Conservation (phyloP, 441 rosid species). For the Flueggea neowawraea region DNA sequence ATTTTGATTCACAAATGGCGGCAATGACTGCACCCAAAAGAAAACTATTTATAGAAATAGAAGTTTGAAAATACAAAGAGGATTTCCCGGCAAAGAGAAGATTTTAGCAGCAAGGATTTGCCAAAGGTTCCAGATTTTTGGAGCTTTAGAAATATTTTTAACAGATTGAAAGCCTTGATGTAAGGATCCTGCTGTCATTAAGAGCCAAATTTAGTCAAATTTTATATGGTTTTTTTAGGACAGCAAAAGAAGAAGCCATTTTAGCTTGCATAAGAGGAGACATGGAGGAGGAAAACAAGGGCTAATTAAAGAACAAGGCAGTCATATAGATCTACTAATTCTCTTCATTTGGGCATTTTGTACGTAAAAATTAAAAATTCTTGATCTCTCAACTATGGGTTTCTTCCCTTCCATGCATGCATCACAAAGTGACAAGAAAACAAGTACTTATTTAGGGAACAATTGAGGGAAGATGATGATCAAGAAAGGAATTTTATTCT, state of each 20-base stretch:
- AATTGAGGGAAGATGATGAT: neutral
- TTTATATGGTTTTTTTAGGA: conserved; percentile 18
- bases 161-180: conserved; percentile 24
- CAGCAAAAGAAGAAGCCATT: conserved; percentile 3
- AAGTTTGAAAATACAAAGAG: neutral
- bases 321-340: conserved; percentile 13
- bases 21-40: too few relatives aligned
- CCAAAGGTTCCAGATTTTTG: conserved; percentile 38
- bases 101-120: conserved; percentile 20
- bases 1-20: conserved; percentile 13
- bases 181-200: conserved; percentile 43
- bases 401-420: conserved; percentile 10
- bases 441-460: neutral
- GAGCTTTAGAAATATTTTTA: conserved; percentile 27
- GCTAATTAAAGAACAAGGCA: neutral
- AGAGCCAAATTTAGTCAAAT: conserved; percentile 31
- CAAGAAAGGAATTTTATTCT: conserved; percentile 1
- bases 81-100: conserved; percentile 16
- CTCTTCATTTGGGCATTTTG: conserved; percentile 18
- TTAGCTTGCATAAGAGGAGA: conserved; percentile 16
- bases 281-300: conserved; percentile 35
- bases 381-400: too few relatives aligned
- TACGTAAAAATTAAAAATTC: conserved; percentile 8
- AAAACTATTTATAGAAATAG: too few relatives aligned
- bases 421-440: conserved; percentile 18